A percentile compares a stretch with the other conserved stretches of the same genome.
Evolutionary conservation across 176 grass and related monocot genomes (phyloP).

Genomic region (Musa schizocarpa): DNA sequence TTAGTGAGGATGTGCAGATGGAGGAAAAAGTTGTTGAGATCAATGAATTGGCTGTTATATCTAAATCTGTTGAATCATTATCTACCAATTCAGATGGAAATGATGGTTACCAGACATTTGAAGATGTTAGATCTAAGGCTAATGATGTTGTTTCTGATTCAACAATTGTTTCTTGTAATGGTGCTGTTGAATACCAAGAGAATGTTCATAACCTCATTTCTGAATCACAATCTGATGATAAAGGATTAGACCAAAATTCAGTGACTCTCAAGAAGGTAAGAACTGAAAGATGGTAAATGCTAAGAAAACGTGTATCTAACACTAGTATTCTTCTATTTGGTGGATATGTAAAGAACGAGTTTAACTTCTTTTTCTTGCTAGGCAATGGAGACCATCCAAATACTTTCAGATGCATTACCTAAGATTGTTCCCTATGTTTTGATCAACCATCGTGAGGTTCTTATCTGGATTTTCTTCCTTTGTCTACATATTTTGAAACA

Average conservation of each 20-base stretch:
- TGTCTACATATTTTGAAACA: constrained; percentile 25
- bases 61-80: constrained; percentile 30
- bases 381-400: constrained; percentile 92
- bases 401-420: constrained; percentile 93
- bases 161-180: constrained; percentile 33
- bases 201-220: constrained; percentile 30
- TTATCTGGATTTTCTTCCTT: constrained; percentile 36
- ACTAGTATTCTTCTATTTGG: constrained; percentile 11
- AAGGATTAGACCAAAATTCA: constrained; percentile 36
- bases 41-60: constrained; percentile 16
- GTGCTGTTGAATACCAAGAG: constrained; percentile 25
- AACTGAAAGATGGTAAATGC: constrained; percentile 61
- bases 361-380: constrained; percentile 31
- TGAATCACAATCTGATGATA: constrained; percentile 34
- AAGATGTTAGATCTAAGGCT: constrained; percentile 23
- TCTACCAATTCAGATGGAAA: constrained; percentile 29
- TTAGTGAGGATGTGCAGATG: constrained; percentile 22
- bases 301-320: constrained; percentile 1
- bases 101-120: constrained; percentile 24
- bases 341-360: background rate
- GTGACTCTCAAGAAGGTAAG: constrained; percentile 58
- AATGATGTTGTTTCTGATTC: constrained; percentile 11
- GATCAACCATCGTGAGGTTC: constrained; percentile 98
- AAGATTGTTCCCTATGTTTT: constrained; percentile 97
- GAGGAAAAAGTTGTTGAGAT: constrained; percentile 22